phyloP scores from a whole-genome alignment of 2,329 filamentous ascomycete species.

The Fusarium metavorans region DNA sequence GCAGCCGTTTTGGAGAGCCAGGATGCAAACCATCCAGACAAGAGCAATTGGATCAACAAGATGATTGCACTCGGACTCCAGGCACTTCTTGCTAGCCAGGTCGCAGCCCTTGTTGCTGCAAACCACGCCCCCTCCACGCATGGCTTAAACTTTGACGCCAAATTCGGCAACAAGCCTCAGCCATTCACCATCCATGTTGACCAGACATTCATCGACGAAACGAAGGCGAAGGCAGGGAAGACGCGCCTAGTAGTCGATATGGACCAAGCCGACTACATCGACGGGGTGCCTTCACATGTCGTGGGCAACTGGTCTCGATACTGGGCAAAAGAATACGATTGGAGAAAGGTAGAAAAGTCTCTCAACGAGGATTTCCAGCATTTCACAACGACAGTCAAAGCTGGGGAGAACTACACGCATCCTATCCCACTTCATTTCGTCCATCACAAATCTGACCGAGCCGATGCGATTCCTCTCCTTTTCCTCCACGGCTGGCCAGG shows the following conservation, averaged over 20 bases:
- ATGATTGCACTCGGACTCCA: neutral
- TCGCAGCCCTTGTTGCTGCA: neutral
- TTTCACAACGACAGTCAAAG: conserved; percentile 17
- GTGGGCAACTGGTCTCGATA: neutral
- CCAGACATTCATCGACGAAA: neutral
- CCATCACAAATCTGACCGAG: conserved; percentile 4
- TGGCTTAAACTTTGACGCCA: conserved; percentile 1
- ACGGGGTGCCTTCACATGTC: neutral
- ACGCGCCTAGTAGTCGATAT: neutral
- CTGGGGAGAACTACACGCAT: neutral
- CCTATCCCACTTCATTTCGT: conserved; percentile 27
- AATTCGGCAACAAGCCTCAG: neutral
- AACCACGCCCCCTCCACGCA: neutral
- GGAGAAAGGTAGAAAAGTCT: neutral
- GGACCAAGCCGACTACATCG: neutral
- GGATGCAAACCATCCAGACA: neutral
- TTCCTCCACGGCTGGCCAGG: conserved; percentile 60
- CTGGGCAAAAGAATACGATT: conserved; percentile 15
- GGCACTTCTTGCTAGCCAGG: neutral
- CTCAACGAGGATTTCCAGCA: conserved; percentile 19
- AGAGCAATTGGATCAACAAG: neutral
- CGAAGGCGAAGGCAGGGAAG: neutral
- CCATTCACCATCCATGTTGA: neutral
- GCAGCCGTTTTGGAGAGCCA: neutral
- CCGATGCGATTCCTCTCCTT: conserved; percentile 54